Conservation (phyloP, 805 yeast genomes). For the Saccharomycopsis microspora region DNA sequence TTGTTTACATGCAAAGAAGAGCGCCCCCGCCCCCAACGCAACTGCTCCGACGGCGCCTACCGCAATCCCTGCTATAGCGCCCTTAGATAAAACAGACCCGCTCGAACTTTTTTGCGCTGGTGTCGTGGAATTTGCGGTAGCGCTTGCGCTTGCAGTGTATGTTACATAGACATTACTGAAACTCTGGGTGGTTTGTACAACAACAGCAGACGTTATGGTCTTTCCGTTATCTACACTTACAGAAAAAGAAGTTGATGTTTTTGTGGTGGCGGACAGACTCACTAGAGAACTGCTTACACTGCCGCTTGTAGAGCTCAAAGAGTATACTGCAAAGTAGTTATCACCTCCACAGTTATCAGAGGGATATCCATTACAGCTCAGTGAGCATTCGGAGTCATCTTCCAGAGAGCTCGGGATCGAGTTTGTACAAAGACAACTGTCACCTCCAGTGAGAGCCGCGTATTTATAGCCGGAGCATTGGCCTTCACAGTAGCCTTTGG, state of each 20-base stretch:
- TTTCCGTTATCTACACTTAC: conserved; percentile 12
- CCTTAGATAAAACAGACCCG: not conserved
- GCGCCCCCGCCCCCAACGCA: not conserved
- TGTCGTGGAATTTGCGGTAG: not conserved
- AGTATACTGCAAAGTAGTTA: not conserved
- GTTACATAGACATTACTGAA: conserved; percentile 14
- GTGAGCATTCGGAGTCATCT: not conserved
- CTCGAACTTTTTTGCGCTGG: not conserved
- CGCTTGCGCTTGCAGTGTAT: conserved; percentile 1
- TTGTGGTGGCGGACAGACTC: conserved; percentile 6
- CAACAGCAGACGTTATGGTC: conserved; percentile 16
- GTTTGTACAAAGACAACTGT: not conserved
- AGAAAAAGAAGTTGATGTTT: conserved; percentile 8
- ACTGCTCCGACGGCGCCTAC: not conserved
- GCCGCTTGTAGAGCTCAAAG: not conserved
- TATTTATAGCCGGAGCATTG: conserved; percentile 27
- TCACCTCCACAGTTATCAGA: not conserved
- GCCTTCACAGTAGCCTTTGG: conserved; percentile 23
- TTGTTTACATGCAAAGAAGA: not conserved
- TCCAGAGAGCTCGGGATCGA: not conserved
- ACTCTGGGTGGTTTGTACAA: conserved; percentile 9
- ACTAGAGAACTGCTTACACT: not conserved
- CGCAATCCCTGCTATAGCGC: not conserved
- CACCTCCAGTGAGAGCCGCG: conserved; percentile 21
- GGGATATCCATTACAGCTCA: not conserved